Evolutionary conservation across 306 rosid genomes (phyloP).

Genomic region (Hylodesmum podocarpum): DNA sequence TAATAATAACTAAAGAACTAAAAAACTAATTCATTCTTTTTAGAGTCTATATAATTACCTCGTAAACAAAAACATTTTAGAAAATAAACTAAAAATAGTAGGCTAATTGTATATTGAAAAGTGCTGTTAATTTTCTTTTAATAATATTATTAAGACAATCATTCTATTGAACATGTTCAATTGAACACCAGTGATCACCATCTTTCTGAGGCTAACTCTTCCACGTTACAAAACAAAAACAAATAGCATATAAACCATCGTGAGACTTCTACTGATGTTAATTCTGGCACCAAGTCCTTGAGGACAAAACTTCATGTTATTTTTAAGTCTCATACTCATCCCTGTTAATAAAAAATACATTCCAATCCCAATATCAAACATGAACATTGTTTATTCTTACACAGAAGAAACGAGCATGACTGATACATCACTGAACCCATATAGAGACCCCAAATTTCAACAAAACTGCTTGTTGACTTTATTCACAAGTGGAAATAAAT

Average conservation of each 20-base stretch:
- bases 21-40: too few relatives aligned
- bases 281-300: not conserved
- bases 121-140: not conserved
- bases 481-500: slow-evolving; percentile 29
- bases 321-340: not conserved
- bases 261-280: not conserved
- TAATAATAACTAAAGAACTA: too few relatives aligned
- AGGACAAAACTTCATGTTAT: not conserved
- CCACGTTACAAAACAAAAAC: not conserved
- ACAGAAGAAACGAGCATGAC: not conserved
- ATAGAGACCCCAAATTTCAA: slow-evolving; percentile 7
- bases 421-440: not conserved
- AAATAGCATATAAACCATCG: not conserved
- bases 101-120: not conserved
- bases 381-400: not conserved
- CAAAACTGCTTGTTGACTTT: slow-evolving; percentile 8
- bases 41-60: not conserved
- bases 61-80: not conserved
- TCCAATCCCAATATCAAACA: not conserved
- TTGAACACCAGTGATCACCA: not conserved
- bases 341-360: not conserved
- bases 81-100: not conserved
- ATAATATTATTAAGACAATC: not conserved
- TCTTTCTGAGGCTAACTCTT: not conserved
- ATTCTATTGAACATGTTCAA: not conserved